Conservation (phyloP, 441 rosid species). For the Hura crepitans region DNA sequence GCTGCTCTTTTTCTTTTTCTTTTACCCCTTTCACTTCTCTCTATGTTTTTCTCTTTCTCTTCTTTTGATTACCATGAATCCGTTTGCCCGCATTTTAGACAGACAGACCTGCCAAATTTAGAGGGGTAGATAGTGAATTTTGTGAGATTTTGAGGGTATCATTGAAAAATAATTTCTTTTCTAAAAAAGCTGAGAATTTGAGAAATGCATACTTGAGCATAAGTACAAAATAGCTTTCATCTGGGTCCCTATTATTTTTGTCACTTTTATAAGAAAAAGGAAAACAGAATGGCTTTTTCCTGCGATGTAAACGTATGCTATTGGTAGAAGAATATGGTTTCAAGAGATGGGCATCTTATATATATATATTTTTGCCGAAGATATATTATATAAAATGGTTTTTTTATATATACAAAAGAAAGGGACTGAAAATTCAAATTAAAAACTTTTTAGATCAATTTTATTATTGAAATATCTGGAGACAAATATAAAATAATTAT, state of each 20-base stretch:
- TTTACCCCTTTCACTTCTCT: background rate
- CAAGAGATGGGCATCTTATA: too few species aligned
- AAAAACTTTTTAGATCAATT: too few species aligned
- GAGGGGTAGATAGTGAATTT: background rate
- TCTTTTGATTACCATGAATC: conserved; percentile 15
- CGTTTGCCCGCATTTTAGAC: background rate
- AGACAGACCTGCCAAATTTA: background rate
- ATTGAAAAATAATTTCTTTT: background rate
- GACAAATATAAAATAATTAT: too few species aligned
- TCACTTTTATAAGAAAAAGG: background rate
- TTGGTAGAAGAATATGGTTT: too few species aligned
- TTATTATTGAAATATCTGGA: too few species aligned
- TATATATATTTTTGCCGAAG: too few species aligned
- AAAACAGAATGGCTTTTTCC: background rate
- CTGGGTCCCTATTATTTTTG: background rate
- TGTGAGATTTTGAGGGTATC: background rate
- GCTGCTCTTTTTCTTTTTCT: background rate
- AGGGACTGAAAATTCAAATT: too few species aligned
- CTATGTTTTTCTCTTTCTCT: conserved; percentile 3
- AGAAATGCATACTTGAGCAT: background rate
- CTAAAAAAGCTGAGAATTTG: background rate
- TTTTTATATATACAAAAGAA: too few species aligned
- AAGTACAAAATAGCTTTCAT: conserved; percentile 11
- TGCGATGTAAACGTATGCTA: background rate
- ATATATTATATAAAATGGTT: too few species aligned